Conservation (phyloP, 2,329 filamentous ascomycete genomes). For the Iodosphaeria phyllophila region DNA sequence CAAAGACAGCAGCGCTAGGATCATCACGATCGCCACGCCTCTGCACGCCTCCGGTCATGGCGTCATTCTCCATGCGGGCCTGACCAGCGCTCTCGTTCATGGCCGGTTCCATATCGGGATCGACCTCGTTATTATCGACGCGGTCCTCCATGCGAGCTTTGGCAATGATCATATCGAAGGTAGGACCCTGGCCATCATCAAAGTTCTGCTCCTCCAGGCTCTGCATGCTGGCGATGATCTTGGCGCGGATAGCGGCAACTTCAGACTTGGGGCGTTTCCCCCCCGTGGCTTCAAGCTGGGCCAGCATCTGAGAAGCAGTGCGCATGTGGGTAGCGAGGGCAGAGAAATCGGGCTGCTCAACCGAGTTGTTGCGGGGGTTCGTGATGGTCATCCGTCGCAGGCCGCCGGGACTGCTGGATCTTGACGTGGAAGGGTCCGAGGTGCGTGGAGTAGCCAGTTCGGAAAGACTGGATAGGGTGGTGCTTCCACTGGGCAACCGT, state of each 20-base stretch:
- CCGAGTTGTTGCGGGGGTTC: conserved; percentile 30
- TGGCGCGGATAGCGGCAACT: conserved; percentile 66
- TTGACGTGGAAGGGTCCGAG: conserved; percentile 48
- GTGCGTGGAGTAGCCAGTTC: conserved; percentile 44
- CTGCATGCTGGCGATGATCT: conserved; percentile 84
- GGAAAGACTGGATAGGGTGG: conserved; percentile 28
- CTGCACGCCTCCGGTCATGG: conserved; percentile 70
- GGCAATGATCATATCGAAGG: conserved; percentile 68
- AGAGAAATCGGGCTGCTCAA: conserved; percentile 63
- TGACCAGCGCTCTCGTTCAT: conserved; percentile 56
- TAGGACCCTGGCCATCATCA: conserved; percentile 54
- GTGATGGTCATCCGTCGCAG: conserved; percentile 42
- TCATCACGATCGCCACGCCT: conserved; percentile 70
- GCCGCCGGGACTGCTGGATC: conserved; percentile 46
- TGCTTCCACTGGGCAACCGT: conserved; percentile 9
- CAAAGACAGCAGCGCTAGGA: conserved; percentile 70
- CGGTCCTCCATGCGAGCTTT: conserved; percentile 29
- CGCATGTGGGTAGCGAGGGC: conserved; percentile 76
- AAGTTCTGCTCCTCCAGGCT: conserved; percentile 74
- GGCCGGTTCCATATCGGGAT: conserved; percentile 23
- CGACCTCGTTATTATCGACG: conserved; percentile 9
- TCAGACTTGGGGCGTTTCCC: conserved; percentile 65
- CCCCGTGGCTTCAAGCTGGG: conserved; percentile 63
- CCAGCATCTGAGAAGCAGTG: conserved; percentile 72
- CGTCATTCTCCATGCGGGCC: conserved; percentile 76